Evolutionary conservation across 2,329 filamentous ascomycete genomes (phyloP), one percentile per base, ranked within the genome.

Genomic region (Xylariomycetidae sp.): DNA sequence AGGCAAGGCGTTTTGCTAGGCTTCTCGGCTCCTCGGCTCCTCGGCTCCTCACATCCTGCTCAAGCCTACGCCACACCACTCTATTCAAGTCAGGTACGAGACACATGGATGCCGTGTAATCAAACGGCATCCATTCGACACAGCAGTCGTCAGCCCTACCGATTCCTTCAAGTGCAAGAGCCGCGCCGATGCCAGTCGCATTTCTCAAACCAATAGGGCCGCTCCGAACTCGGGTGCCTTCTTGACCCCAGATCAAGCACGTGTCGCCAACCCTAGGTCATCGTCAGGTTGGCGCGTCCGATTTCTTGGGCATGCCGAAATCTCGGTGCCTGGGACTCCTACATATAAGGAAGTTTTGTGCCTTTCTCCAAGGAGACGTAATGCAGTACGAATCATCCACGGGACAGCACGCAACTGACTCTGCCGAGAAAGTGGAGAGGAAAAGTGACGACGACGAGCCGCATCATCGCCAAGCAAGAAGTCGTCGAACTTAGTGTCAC

Each of bases 271-370:
- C 36, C 38, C 7, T 10, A 38, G 39, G 15, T 36, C n/a, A n/a
- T n/a, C 24, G 20, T 24, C 25, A 26, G 14, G 26, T 26, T 39
- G 23, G 10, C 36, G 32, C 31, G 31, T 35, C 29, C 37, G 40
- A 31, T 39, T 34, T 14, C 34, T 34, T 36, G 22, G 29, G 27
- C 28, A 23, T 31, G 26, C 35, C 19, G 38, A 39, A 50, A 48
- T 47, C 13, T 43, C 35, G 48, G 42, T 51, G 48, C 48, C 48
- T 51, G 46, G 43, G 37, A 32, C 17, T n/a, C n/a, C n/a, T 16
- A 23, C 28, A 20, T 25, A 34, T n/a, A n/a, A 10, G 20, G 20
- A 22, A 20, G 24, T 26, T 23, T 32, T 24, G 17, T 18, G 19
- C 15, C 16, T 25, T 15, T 9, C 26, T 30, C 35, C 23, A 20